Evolutionary conservation across 371 early-diverging fungal genomes (phyloP), one percentile per base, ranked within the genome.

Genomic region (Smittium culicis): DNA sequence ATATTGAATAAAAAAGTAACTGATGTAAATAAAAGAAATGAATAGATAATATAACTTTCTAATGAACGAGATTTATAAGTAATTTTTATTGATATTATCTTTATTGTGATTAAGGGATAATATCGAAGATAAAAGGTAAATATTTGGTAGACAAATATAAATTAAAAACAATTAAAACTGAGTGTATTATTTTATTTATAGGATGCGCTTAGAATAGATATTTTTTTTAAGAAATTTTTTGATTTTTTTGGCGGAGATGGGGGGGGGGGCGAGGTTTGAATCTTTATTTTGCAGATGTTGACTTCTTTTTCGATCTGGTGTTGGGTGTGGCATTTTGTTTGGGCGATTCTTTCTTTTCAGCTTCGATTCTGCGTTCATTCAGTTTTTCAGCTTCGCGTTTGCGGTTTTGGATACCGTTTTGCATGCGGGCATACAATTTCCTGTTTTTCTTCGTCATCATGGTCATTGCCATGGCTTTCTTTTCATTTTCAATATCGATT

Each of bases 391-490:
- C 56, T 54, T 77, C 77, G 66, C 72, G 70, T 29, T 54, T 35
- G 33, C 66, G 69, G 67, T 72, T 70, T 65, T 69, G 64, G 1
- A 67, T 68, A 27, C 74, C 77, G 30, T 62, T 69, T 33, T 69
- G 68, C 20, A 73, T 72, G 56, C 77, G 73, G 67, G 82, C 80
- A 79, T 93, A 93, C 69, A 92, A 75, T 73, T 87, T 86, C 74
- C 85, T 81, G 71, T 95, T 88, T 81, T 91, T 93, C 81, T 89
- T 91, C 68, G 85, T 82, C 91, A 97, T 93, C 92, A 97, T 91
- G 56, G 89, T 88, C 67, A 85, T 88, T 62, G 89, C 87, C 79
- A 97, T 81, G 73, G 88, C 88, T 81, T 90, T 85, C 54, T 75
- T 79, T 72, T 97, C 95, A 66, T 83, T 86, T 65, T 87, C 89